phyloP scores from a whole-genome alignment of 2,329 filamentous ascomycete species.

The Myriosclerotinia duriaeana region DNA sequence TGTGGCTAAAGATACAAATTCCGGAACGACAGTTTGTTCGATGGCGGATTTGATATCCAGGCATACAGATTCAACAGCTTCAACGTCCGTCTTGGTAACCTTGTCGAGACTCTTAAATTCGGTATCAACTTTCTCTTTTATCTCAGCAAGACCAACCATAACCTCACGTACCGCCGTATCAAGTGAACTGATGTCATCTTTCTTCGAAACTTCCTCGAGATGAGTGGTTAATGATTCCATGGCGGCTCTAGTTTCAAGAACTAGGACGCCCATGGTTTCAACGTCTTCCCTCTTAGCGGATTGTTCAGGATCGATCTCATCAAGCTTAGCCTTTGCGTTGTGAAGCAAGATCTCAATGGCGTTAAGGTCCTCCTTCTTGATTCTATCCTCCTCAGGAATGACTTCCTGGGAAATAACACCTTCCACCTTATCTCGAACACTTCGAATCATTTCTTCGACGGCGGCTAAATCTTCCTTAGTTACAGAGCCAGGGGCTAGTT shows the following conservation, averaged over 20 bases:
- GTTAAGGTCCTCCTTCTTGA: conserved; percentile 79
- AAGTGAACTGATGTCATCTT: conserved; percentile 74
- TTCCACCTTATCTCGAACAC: conserved; percentile 59
- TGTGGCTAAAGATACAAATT: conserved; percentile 68
- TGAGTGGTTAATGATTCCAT: conserved; percentile 65
- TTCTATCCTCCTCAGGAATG: conserved; percentile 47
- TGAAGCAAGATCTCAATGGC: conserved; percentile 87
- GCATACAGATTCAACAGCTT: conserved; percentile 75
- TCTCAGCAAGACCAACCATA: conserved; percentile 72
- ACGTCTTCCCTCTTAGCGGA: conserved; percentile 65
- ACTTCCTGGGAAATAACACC: conserved; percentile 48
- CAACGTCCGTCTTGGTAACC: conserved; percentile 78
- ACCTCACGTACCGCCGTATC: conserved; percentile 79
- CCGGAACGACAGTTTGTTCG: conserved; percentile 69
- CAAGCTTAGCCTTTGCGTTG: conserved; percentile 84
- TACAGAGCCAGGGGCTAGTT: conserved; percentile 44
- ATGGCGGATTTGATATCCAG: conserved; percentile 81
- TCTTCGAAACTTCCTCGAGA: conserved; percentile 69
- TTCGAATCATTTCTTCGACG: conserved; percentile 55
- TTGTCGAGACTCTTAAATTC: conserved; percentile 52
- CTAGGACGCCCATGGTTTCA: conserved; percentile 53
- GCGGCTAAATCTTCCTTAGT: conserved; percentile 55
- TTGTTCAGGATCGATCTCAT: conserved; percentile 76
- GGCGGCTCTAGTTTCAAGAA: conserved; percentile 73
- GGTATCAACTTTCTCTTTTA: conserved; percentile 51